Evolutionary conservation across 139 green algal genomes (phyloP).

Genomic region (Mychonastes homosphaera): DNA sequence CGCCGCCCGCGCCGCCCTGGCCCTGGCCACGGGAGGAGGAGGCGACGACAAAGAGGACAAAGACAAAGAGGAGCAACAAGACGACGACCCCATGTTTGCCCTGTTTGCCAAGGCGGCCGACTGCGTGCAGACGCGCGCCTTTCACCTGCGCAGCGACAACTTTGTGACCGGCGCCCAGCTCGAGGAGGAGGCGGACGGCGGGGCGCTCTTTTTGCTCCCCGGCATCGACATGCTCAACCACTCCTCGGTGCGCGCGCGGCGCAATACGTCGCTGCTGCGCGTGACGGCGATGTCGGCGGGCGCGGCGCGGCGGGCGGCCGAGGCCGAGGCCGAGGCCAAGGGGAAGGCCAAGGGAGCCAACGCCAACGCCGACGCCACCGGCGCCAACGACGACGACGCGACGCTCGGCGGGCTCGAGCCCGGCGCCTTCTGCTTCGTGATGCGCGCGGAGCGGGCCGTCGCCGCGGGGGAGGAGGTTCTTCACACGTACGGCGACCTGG

Average conservation of each 20-base stretch:
- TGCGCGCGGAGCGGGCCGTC: slow-evolving; percentile 35
- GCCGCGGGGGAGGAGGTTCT: slow-evolving; percentile 43
- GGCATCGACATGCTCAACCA: slow-evolving; percentile 71
- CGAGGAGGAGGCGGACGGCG: slow-evolving; percentile 14
- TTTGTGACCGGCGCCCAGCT: slow-evolving; percentile 39
- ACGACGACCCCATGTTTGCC: too few relatives aligned
- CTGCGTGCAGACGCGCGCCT: slow-evolving; percentile 58
- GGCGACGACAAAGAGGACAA: too few relatives aligned
- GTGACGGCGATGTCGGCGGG: too few relatives aligned
- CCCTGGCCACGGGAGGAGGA: too few relatives aligned
- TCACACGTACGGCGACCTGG: slow-evolving; percentile 59
- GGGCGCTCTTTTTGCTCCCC: slow-evolving; percentile 49
- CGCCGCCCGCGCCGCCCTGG: background rate
- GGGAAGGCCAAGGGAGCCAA: background rate
- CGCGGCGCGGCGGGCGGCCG: slow-evolving; percentile 2
- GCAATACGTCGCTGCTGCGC: slow-evolving; percentile 33
- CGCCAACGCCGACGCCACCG: slow-evolving; percentile 7
- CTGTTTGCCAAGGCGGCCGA: too few relatives aligned
- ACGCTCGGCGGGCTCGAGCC: too few relatives aligned
- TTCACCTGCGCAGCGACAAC: slow-evolving; percentile 56
- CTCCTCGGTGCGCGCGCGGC: slow-evolving; percentile 12
- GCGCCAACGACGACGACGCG: too few relatives aligned
- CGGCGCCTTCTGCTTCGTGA: background rate
- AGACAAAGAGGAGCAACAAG: too few relatives aligned
- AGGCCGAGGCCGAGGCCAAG: background rate